Conservation (phyloP, 257 asterid genomes). For the Forsythia suspensa region DNA sequence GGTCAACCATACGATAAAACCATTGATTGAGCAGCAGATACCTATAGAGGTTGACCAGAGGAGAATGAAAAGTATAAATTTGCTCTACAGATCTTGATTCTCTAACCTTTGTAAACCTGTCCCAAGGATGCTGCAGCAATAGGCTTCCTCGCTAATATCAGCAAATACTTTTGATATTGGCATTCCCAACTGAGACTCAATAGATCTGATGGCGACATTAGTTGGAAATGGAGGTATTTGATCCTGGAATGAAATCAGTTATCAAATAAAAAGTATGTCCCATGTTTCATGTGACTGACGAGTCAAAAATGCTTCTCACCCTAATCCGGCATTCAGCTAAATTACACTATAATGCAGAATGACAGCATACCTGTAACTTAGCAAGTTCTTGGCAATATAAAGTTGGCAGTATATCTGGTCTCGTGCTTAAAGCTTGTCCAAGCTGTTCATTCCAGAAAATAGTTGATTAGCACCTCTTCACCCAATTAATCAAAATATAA, state of each 20-base stretch:
- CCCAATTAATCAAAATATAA: neutral
- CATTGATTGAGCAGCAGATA: neutral
- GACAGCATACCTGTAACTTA: slow-evolving; percentile 71
- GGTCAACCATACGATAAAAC: neutral
- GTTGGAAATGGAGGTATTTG: slow-evolving; percentile 98
- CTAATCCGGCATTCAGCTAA: slow-evolving; percentile 11
- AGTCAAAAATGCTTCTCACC: slow-evolving; percentile 11
- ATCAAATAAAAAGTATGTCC: slow-evolving; percentile 13
- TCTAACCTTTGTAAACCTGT: slow-evolving; percentile 94
- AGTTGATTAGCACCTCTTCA: slow-evolving; percentile 4
- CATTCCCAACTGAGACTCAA: slow-evolving; percentile 86
- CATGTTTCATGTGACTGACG: slow-evolving; percentile 5
- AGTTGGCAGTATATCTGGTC: slow-evolving; percentile 89
- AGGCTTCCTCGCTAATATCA: slow-evolving; percentile 90
- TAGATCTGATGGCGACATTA: slow-evolving; percentile 69
- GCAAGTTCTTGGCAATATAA: slow-evolving; percentile 93
- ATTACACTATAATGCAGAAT: slow-evolving; percentile 1
- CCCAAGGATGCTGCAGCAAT: slow-evolving; percentile 98
- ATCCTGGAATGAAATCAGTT: slow-evolving; percentile 59
- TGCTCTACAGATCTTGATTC: slow-evolving; percentile 23
- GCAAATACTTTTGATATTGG: slow-evolving; percentile 80
- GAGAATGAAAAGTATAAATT: neutral
- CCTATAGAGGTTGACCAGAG: neutral
- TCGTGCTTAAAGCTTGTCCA: slow-evolving; percentile 98
- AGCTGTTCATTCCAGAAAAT: slow-evolving; percentile 58